Conservation (phyloP, 306 rosid genomes). For the Astragalus glycyphyllos region DNA sequence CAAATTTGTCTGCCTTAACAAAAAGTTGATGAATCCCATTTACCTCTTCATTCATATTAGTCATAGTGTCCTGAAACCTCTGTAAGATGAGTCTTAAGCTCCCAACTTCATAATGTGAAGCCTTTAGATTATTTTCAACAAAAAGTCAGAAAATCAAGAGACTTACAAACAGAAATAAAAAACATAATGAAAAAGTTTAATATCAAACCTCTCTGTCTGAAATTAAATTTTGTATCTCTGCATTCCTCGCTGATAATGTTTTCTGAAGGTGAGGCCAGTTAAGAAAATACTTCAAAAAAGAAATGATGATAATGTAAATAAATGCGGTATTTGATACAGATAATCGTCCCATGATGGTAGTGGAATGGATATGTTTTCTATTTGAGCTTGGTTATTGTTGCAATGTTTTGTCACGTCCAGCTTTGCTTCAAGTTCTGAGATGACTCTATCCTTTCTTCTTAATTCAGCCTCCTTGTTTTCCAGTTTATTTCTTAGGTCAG, state of each 20-base stretch:
- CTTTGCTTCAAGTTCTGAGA: conserved; percentile 73
- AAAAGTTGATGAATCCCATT: conserved; percentile 15
- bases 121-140: conserved; percentile 49
- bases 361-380: conserved; percentile 71
- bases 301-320: conserved; percentile 24
- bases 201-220: conserved; percentile 68
- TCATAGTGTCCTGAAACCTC: conserved; percentile 61
- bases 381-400: conserved; percentile 54
- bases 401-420: conserved; percentile 56
- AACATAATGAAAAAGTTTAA: conserved; percentile 19
- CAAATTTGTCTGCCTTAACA: conserved; percentile 17
- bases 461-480: conserved; percentile 58
- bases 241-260: conserved; percentile 58
- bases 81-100: conserved; percentile 58
- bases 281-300: conserved; percentile 47
- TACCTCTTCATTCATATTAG: conserved; percentile 72
- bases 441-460: conserved; percentile 62
- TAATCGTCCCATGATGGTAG: conserved; percentile 18
- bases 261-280: conserved; percentile 70
- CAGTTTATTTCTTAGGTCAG: conserved; percentile 59
- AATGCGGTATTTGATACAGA: conserved; percentile 26
- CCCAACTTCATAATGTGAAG: conserved; percentile 63
- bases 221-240: conserved; percentile 60
- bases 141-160: conserved; percentile 40
- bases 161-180: conserved; percentile 36